Base-by-base conservation (phyloP, 148 eudicot genomes). In the Nepenthes gracilis region DNA sequence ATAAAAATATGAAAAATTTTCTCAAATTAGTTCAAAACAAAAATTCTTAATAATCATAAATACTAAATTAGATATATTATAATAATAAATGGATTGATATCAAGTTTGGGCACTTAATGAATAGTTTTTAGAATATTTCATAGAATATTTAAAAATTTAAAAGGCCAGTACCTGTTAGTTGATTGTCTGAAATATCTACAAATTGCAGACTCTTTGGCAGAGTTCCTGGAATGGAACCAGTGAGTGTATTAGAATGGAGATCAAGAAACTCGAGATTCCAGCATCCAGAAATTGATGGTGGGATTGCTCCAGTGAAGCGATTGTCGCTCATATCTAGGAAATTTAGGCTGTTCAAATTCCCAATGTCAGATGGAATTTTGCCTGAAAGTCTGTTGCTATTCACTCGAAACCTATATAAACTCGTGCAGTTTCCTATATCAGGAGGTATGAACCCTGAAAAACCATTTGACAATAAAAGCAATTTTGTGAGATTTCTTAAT, bases 281-380 rank as follows among this genome's bases (percentile, higher is more conserved):
- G 67, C 97, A 94, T 34, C 81, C 87, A 1, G 92, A 84, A 15
- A 89, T 64, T 1, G 98, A 78, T 13, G 69, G 48, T 33, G 97
- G 97, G 43, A 89, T 75, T 45, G 47, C 74, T 32, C 99, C 99
- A 45, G 73, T 80, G 58, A 94, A 77, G 47, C 38, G 78, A 66
- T 94, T 89, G 43, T 58, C 59, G 65, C 95, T 76, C 79, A 89
- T 84, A 69, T 94, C 99, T 12, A 89, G 72, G 60, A 94, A 94
- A 69, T 86, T 89, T 36, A 94, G 72, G 72, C 51, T 79, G 53
- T 74, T 80, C 61, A 86, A 77, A 7, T 73, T 79, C 54, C 95
- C 99, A 51, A 89, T 77, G 52, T 94, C 95, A 14, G 84, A 78
- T 78, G 99, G 97, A 81, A 94, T 63, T 72, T 83, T 80, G 40